Evolutionary conservation across 768 basidiomycete genomes (phyloP), one percentile per base, ranked within the genome.

Genomic region (Hebeloma cylindrosporum): DNA sequence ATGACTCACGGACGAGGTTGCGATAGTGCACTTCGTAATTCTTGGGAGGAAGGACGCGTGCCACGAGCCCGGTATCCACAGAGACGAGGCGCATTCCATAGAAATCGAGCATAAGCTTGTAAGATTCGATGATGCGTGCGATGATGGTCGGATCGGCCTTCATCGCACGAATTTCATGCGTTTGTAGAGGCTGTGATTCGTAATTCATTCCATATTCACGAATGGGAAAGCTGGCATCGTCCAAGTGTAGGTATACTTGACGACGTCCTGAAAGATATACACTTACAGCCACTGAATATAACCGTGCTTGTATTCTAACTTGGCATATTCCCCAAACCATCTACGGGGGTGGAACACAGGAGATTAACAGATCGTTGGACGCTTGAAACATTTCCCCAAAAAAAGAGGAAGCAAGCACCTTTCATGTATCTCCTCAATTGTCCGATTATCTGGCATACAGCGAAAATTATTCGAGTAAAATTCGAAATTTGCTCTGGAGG

Each of bases 271-370:
- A 22, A 21, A 25, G 7, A 20, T 18, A 25, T 21, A 3, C 16
- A 58, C 85, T 56, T 65, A 88, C 82, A 89, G 61, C 86, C 88
- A 89, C 57, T 89, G 87, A 32, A 89, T 83, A 60, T 77, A 88
- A 1, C 79, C 81, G 56, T 89, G 88, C 45, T 80, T 80, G 51
- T 67, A 61, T 60, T 90, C 88, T 22, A 90, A 68, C 48, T 69
- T 76, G 22, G 63, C 57, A 52, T 83, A 83, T 55, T 88, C 72
- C 4, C 78, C 79, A 43, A 71, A 54, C 84, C 85, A 89, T 53
- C 86, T 88, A 41, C 25, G 34, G 17, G 46, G 47, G 46, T 38
- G 48, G 26, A 41, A 33, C 43, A 80, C 74, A 64, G 59, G 26
- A 71, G 42, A 28, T 35, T 27, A 43, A 44, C 14, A 18, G 23